Evolutionary conservation across 2,329 filamentous ascomycete species (phyloP).

Genomic region (Rhynchosporium agropyri): DNA sequence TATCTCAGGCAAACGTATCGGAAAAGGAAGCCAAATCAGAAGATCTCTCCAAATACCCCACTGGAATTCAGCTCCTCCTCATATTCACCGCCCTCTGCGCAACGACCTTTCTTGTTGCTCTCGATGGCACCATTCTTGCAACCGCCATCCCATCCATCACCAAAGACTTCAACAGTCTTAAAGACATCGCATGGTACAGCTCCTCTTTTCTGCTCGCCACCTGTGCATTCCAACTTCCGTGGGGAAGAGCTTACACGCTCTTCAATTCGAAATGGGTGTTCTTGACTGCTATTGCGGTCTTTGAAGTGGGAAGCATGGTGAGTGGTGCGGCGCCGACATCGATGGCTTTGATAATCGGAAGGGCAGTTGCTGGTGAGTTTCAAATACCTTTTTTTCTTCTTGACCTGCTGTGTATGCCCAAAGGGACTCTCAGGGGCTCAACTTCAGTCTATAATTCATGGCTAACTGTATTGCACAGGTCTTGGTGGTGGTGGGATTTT

Average conservation of each 20-base stretch:
- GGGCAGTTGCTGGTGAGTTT: conserved; percentile 35
- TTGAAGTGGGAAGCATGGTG: conserved; percentile 35
- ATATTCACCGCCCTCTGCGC: conserved; percentile 25
- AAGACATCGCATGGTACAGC: conserved; percentile 44
- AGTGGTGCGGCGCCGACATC: conserved; percentile 34
- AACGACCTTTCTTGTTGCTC: conserved; percentile 25
- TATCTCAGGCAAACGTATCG: not conserved
- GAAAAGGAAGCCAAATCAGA: not conserved
- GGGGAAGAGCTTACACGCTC: conserved; percentile 30
- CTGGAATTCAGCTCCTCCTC: conserved; percentile 17
- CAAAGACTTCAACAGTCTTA: conserved; percentile 42
- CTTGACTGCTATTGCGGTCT: conserved; percentile 28
- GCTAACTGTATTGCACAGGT: not conserved
- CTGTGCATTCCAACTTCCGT: conserved; percentile 37
- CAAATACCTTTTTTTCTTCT: not conserved
- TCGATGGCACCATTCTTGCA: conserved; percentile 34
- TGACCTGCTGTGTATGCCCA: not conserved
- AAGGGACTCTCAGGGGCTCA: no score
- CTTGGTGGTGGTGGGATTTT: conserved; percentile 20
- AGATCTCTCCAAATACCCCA: conserved; percentile 16
- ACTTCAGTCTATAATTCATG: no score
- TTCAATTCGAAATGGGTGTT: conserved; percentile 33
- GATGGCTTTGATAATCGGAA: conserved; percentile 34
- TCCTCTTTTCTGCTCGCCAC: conserved; percentile 41
- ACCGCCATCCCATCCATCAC: conserved; percentile 46